Percentiles rank a stretch among this genome's conserved stretches.
Evolutionary conservation across 257 asterid species (phyloP).

Genomic region (Jasminum sambac): DNA sequence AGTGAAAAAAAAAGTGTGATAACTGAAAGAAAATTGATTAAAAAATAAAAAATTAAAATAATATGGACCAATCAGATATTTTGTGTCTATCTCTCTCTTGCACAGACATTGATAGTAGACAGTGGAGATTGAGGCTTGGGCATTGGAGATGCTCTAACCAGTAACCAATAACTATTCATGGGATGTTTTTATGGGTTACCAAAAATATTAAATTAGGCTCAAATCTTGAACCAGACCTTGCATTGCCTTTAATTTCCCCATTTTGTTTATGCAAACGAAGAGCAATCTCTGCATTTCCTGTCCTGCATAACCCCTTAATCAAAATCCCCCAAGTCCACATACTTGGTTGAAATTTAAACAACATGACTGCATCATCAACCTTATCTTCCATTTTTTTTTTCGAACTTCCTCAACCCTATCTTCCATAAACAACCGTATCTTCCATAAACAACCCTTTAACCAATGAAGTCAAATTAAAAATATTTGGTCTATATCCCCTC

Average conservation of each 20-base stretch:
- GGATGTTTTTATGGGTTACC: no score
- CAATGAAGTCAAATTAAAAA: slow-evolving; percentile 43
- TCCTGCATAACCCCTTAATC: slow-evolving; percentile 62
- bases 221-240: slow-evolving; percentile 35
- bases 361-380: slow-evolving; percentile 44
- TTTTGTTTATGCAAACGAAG: slow-evolving; percentile 51
- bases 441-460: slow-evolving; percentile 62
- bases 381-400: slow-evolving; percentile 41
- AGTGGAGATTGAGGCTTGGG: no score
- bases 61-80: no score
- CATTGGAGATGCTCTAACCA: no score
- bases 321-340: slow-evolving; percentile 58
- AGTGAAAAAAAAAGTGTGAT: no score
- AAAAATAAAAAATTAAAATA: no score
- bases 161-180: no score
- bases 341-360: slow-evolving; percentile 46
- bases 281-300: slow-evolving; percentile 55
- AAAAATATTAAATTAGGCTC: slow-evolving; percentile 48
- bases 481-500: slow-evolving; percentile 57
- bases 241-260: slow-evolving; percentile 32
- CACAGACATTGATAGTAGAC: no score
- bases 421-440: slow-evolving; percentile 39
- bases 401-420: no score
- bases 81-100: no score
- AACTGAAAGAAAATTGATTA: no score